Base-by-base conservation (phyloP, 2,329 filamentous ascomycete species). In the Cladobotryum mycophilum region DNA sequence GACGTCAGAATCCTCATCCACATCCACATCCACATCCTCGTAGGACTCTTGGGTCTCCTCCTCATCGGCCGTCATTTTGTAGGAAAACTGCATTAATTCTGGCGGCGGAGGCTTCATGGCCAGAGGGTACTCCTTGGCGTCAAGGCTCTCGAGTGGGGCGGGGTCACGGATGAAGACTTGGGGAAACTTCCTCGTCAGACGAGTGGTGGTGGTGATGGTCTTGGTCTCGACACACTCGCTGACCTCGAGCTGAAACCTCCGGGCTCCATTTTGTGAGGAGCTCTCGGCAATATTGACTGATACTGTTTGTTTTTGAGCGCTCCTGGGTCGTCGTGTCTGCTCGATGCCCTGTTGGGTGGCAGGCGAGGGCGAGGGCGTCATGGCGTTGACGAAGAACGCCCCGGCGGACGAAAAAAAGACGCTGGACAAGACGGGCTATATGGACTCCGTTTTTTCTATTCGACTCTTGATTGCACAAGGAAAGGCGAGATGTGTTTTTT, bases 121-220 rank as follows among this genome's bases (percentile, higher is more conserved):
- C 30, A 99, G 76, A 37, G 93, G 93, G 66, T 95, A 99, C 60
- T 93, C 83, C 66, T 95, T 95, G 13, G 86, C 78, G 67, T 97
- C 90, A 52, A 96, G 81, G 48, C 84, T 79, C 53, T 80, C 75
- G 34, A 90, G 77, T 47, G 83, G 80, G 48, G 81, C 81, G 20
- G 89, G 86, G 53, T 88, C 81, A 57, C 82, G 84, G 58, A 96
- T 82, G 50, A 88, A 76, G 52, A 96, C 75, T n/a, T 89, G 89
- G 43, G 92, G 91, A 58, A 93, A 95, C 69, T 69, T 89, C 77
- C 67, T 84, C 57, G 89, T 88, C 1, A 91, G 95, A 1, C 89
- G 95, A 1, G 90, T 96, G 0, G 91, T 96, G 0, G 92, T 96
- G 1, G 91, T 96, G 55, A 96, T 82, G 11, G 80, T 85, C 66